Conservation (phyloP, 2,329 filamentous ascomycete species). For the Fusarium xylarioides region DNA sequence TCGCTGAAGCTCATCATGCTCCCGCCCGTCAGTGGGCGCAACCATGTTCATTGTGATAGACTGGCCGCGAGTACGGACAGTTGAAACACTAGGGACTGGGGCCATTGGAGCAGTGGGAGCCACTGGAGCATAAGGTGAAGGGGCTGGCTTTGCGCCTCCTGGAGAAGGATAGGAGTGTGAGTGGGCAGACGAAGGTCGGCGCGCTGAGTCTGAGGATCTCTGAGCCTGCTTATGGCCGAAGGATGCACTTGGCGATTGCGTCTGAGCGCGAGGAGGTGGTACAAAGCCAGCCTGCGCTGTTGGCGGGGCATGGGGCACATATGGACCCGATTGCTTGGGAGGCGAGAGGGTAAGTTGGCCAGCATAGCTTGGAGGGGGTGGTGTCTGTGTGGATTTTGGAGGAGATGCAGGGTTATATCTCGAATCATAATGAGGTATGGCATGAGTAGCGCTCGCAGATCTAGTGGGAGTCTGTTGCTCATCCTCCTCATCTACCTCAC, state of each 20-base stretch:
- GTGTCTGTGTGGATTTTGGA: slow-evolving; percentile 53
- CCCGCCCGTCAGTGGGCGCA: slow-evolving; percentile 70
- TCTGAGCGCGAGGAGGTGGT: slow-evolving; percentile 68
- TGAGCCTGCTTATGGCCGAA: slow-evolving; percentile 50
- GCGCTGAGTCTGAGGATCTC: slow-evolving; percentile 54
- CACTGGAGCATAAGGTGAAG: slow-evolving; percentile 42
- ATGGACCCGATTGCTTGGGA: slow-evolving; percentile 62
- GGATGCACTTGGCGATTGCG: slow-evolving; percentile 66
- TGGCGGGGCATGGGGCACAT: slow-evolving; percentile 54
- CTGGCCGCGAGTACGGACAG: slow-evolving; percentile 58
- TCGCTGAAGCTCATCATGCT: slow-evolving; percentile 81
- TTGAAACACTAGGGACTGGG: slow-evolving; percentile 11
- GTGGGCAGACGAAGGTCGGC: slow-evolving; percentile 64
- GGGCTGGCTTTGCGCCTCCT: slow-evolving; percentile 35
- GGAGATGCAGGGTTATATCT: slow-evolving; percentile 52
- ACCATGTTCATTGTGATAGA: slow-evolving; percentile 67
- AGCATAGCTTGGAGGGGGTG: slow-evolving; percentile 56
- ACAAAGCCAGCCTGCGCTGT: slow-evolving; percentile 54
- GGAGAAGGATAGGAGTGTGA: slow-evolving; percentile 55
- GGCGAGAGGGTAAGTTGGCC: slow-evolving; percentile 61
- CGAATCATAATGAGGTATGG: slow-evolving; percentile 44
- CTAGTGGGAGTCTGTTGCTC: slow-evolving; percentile 43
- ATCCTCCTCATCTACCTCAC: slow-evolving; percentile 70
- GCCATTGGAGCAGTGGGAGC: slow-evolving; percentile 10
- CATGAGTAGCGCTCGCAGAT: slow-evolving; percentile 40